phyloP scores from a whole-genome alignment of 2,329 filamentous ascomycete species.

The Drechslerella coelobrocha region DNA sequence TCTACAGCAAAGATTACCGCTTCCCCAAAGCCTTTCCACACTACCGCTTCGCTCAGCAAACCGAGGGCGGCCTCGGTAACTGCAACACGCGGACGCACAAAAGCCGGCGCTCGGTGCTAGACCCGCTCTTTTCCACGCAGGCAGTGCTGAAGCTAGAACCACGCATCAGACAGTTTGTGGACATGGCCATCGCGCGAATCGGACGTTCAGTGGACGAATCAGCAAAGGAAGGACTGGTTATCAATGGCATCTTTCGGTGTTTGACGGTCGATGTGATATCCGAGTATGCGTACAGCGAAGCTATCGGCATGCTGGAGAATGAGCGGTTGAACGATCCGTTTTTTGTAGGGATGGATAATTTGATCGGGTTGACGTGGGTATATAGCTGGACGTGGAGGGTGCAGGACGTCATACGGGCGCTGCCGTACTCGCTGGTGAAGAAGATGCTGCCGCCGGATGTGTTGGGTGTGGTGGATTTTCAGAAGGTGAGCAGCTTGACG shows the following conservation, averaged over 20 bases:
- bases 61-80: constrained; percentile 55
- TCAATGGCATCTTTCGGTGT: constrained; percentile 55
- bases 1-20: constrained; percentile 60
- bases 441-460: constrained; percentile 52
- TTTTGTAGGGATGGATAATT: constrained; percentile 59
- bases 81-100: constrained; percentile 58
- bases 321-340: constrained; percentile 60
- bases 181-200: constrained; percentile 50
- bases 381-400: constrained; percentile 59
- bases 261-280: constrained; percentile 59
- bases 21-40: constrained; percentile 54
- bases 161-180: constrained; percentile 38
- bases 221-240: constrained; percentile 30
- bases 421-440: constrained; percentile 54
- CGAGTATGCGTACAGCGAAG: constrained; percentile 59
- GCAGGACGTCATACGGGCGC: constrained; percentile 48
- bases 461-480: constrained; percentile 50
- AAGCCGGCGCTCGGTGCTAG: constrained; percentile 60
- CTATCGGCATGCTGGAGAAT: constrained; percentile 58
- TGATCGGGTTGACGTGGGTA: constrained; percentile 56
- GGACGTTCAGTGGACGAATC: constrained; percentile 55
- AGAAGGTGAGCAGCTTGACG: constrained; percentile 36
- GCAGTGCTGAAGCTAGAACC: constrained; percentile 49
- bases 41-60: constrained; percentile 47
- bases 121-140: constrained; percentile 60